Percentiles rank a stretch among this genome's conserved stretches.
Evolutionary conservation across 2,329 filamentous ascomycete genomes (phyloP).

Genomic region (Pseudogymnoascus sp.): DNA sequence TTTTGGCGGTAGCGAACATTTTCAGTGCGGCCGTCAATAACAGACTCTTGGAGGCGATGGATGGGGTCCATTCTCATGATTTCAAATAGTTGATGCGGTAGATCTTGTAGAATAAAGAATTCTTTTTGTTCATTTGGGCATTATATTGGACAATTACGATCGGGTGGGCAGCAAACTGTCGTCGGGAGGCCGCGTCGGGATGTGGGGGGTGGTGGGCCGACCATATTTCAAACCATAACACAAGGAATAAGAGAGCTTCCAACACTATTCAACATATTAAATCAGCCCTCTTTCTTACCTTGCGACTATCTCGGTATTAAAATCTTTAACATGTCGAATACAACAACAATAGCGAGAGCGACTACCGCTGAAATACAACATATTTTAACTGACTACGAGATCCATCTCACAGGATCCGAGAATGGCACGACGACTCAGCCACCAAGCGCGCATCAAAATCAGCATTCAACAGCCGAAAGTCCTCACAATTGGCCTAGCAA

Average conservation of each 20-base stretch:
- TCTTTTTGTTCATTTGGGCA: background rate
- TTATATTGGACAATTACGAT: background rate
- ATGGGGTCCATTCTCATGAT: constrained; percentile 12
- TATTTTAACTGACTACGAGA: constrained; percentile 37
- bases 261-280: background rate
- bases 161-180: background rate
- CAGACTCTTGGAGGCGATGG: constrained; percentile 26
- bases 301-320: background rate
- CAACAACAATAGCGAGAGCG: background rate
- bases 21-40: constrained; percentile 36
- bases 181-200: background rate
- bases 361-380: background rate
- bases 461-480: constrained; percentile 15
- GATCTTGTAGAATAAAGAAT: background rate
- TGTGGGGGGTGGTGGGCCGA: background rate
- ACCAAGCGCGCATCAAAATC: background rate
- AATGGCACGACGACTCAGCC: constrained; percentile 9
- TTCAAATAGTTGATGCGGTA: background rate
- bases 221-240: background rate
- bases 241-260: background rate
- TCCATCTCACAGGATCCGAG: constrained; percentile 33
- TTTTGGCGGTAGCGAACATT: constrained; percentile 39
- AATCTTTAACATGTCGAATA: background rate
- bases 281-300: background rate
- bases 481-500: constrained; percentile 38